Conservation (phyloP, 1,284 basidiomycete genomes). For the Trichosporon sp. region DNA sequence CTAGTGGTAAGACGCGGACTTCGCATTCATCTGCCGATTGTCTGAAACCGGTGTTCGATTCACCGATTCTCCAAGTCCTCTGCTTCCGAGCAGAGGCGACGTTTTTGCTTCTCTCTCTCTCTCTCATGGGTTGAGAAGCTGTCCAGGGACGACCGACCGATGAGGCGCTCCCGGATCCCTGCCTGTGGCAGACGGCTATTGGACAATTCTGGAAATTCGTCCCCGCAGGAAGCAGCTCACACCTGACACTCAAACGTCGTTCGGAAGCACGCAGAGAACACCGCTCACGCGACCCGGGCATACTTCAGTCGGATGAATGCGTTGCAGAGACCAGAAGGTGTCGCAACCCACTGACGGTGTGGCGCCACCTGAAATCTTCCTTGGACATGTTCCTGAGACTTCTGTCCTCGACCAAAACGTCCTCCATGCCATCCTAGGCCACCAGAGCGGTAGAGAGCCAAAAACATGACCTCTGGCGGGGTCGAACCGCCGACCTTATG, state of each 20-base stretch:
- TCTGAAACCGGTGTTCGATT: slow-evolving; percentile 15
- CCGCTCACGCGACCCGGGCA: too few relatives aligned
- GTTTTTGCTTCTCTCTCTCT: background rate
- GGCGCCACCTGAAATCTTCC: too few relatives aligned
- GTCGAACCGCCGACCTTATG: slow-evolving; percentile 14
- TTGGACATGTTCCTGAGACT: too few relatives aligned
- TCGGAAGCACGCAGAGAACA: too few relatives aligned
- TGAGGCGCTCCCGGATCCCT: background rate
- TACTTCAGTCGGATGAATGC: too few relatives aligned
- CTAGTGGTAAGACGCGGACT: slow-evolving; percentile 14
- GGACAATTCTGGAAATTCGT: background rate
- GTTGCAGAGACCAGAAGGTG: too few relatives aligned
- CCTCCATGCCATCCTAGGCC: too few relatives aligned
- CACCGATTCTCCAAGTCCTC: slow-evolving; percentile 13
- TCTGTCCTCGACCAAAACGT: too few relatives aligned
- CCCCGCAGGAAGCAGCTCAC: background rate
- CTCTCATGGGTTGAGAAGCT: background rate
- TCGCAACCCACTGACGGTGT: too few relatives aligned
- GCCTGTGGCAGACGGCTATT: background rate
- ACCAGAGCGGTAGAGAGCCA: background rate
- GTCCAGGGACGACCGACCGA: background rate
- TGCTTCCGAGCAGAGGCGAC: background rate
- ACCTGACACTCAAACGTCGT: background rate
- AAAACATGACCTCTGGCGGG: slow-evolving; percentile 13
- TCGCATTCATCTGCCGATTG: slow-evolving; percentile 10